A percentile compares a stretch with the other conserved stretches of the same genome.
Evolutionary conservation across 495 filamentous ascomycete genomes (phyloP).

Genomic region (Penicillium subrubescens): DNA sequence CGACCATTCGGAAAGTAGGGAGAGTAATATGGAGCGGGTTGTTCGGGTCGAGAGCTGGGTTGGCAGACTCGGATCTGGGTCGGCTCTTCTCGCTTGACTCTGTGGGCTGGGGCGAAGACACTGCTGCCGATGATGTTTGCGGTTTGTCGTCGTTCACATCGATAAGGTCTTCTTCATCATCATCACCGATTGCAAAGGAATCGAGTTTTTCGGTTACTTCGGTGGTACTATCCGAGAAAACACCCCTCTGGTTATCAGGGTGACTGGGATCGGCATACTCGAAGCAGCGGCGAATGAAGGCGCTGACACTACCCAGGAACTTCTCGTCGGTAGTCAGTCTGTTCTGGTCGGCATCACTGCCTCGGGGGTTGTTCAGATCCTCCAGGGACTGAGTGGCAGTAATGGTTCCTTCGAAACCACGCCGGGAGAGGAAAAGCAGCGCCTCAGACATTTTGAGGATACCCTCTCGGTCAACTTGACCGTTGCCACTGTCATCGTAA

Average conservation of each 20-base stretch:
- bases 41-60: slow-evolving; percentile 86
- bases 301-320: slow-evolving; percentile 88
- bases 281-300: slow-evolving; percentile 94
- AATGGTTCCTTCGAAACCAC: slow-evolving; percentile 76
- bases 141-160: slow-evolving; percentile 47
- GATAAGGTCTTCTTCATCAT: slow-evolving; percentile 77
- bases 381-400: slow-evolving; percentile 51
- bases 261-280: slow-evolving; percentile 97
- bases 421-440: slow-evolving; percentile 84
- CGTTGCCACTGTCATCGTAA: slow-evolving; percentile 90
- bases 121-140: slow-evolving; percentile 21
- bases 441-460: slow-evolving; percentile 95
- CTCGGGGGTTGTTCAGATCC: slow-evolving; percentile 29
- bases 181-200: slow-evolving; percentile 79
- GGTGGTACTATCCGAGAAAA: slow-evolving; percentile 23
- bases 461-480: slow-evolving; percentile 93
- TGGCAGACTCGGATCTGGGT: slow-evolving; percentile 57
- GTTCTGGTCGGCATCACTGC: slow-evolving; percentile 32
- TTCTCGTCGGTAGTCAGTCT: slow-evolving; percentile 66
- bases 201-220: slow-evolving; percentile 51
- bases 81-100: slow-evolving; percentile 21
- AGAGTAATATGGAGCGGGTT: slow-evolving; percentile 95
- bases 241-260: slow-evolving; percentile 53
- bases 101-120: slow-evolving; percentile 6
- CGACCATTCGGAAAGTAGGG: slow-evolving; percentile 97